These are phyloP conservation scores for Ehretia macrophylla DNA, from an alignment of 257 asterid genomes.

Conservation along the genomic window DNA sequence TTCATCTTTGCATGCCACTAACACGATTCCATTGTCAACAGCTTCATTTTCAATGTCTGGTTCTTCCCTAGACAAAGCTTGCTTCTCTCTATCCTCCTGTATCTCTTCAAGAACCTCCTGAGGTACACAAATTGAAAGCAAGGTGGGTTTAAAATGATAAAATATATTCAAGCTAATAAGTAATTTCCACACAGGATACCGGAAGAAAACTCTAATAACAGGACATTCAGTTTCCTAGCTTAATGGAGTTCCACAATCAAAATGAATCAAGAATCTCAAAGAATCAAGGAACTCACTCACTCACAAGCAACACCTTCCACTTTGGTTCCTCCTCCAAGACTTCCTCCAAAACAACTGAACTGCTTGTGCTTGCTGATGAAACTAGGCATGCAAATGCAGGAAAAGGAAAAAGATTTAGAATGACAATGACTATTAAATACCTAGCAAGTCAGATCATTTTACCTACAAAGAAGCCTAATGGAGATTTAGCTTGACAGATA, in stretches of 20 bases:
- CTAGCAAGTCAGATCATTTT: conserved; percentile 10
- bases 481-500: too few species aligned
- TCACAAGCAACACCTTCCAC: conserved; percentile 99
- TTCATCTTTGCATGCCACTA: conserved; percentile 96
- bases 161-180: neutral
- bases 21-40: conserved; percentile 50
- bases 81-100: conserved; percentile 68
- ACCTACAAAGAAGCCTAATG: neutral
- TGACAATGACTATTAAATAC: neutral
- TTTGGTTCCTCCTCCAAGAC: conserved; percentile 90
- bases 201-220: neutral
- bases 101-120: conserved; percentile 87
- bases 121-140: conserved; percentile 14
- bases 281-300: conserved; percentile 64
- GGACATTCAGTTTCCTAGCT: neutral
- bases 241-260: neutral
- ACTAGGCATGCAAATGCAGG: conserved; percentile 31
- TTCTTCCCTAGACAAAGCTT: conserved; percentile 40
- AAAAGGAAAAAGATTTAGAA: conserved; percentile 13
- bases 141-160: neutral
- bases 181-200: neutral
- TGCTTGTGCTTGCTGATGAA: conserved; percentile 45
- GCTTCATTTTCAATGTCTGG: conserved; percentile 30
- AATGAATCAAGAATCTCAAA: conserved; percentile 4
- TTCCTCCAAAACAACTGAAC: conserved; percentile 65